Evolutionary conservation across 345 rosid species (phyloP).

Genomic region (Bretschneidera sinensis): DNA sequence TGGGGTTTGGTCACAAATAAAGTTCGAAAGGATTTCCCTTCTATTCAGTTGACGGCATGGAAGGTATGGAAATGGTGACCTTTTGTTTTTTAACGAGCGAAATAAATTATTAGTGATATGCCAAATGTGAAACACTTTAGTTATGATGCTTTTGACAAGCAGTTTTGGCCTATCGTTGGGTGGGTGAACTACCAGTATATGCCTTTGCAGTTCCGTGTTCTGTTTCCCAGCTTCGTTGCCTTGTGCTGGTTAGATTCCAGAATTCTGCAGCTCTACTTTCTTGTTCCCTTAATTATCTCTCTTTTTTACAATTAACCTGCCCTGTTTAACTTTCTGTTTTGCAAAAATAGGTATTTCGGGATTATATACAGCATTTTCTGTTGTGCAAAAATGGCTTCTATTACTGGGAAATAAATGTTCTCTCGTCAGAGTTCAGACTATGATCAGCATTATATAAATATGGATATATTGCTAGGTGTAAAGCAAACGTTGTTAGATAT

Average conservation of each 20-base stretch:
- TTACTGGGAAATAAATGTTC: too few species aligned
- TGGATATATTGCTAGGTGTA: too few species aligned
- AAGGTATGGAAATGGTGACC: conserved; percentile 38
- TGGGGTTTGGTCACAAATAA: conserved; percentile 65
- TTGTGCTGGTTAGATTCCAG: conserved; percentile 64
- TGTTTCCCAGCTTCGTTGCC: conserved; percentile 63
- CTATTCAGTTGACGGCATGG: conserved; percentile 83
- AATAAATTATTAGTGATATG: not conserved
- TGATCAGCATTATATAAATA: too few species aligned
- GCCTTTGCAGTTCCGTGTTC: conserved; percentile 75
- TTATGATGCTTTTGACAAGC: conserved; percentile 33
- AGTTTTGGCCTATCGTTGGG: conserved; percentile 90
- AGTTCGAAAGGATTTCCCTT: conserved; percentile 58
- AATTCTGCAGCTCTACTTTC: conserved; percentile 4
- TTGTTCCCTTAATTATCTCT: not conserved
- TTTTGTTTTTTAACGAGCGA: not conserved
- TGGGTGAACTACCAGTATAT: conserved; percentile 83
- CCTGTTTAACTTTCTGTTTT: not conserved
- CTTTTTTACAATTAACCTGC: not conserved
- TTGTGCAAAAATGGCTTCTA: not conserved
- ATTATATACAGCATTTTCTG: not conserved
- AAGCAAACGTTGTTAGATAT: too few species aligned
- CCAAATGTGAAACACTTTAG: not conserved
- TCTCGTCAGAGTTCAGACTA: too few species aligned
- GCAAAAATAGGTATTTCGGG: not conserved